These are phyloP conservation scores for Digitaria exilis DNA, from an alignment of 202 grass and related monocot genomes.

Conservation along the genomic window DNA sequence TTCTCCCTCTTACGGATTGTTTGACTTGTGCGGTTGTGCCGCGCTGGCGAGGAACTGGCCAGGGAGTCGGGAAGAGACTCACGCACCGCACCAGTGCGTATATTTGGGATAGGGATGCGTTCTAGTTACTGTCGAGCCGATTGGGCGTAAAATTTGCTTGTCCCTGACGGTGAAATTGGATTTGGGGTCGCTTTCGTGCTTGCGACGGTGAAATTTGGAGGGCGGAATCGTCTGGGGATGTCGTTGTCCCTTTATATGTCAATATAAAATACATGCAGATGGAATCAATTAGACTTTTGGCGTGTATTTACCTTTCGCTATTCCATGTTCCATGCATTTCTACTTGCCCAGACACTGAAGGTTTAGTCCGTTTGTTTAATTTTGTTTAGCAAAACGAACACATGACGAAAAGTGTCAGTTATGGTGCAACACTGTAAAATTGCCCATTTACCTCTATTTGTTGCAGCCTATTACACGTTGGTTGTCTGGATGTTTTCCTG, in stretches of 20 bases:
- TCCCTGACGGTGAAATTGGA: constrained; percentile 37
- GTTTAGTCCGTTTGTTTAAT: not conserved
- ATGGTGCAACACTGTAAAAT: not conserved
- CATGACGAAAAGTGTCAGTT: not conserved
- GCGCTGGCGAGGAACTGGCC: not conserved
- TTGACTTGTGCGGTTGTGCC: not conserved
- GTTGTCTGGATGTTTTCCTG: not conserved
- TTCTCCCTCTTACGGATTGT: not conserved
- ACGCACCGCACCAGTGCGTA: not conserved
- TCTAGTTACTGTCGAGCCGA: too few relatives aligned
- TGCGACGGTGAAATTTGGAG: constrained; percentile 19
- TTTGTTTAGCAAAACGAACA: not conserved
- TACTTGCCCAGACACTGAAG: not conserved
- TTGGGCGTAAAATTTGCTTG: too few relatives aligned
- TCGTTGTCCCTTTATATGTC: not conserved
- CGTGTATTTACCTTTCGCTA: not conserved
- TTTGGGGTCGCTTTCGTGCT: constrained; percentile 27
- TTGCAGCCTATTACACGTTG: not conserved
- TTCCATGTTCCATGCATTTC: not conserved
- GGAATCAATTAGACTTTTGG: not conserved
- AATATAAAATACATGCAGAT: not conserved
- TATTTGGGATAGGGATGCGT: constrained; percentile 31
- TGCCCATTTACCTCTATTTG: not conserved
- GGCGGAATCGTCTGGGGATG: not conserved
- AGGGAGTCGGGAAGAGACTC: too few relatives aligned